phyloP scores from a whole-genome alignment of 129 eudicot genomes.

The Tagetes erecta region DNA sequence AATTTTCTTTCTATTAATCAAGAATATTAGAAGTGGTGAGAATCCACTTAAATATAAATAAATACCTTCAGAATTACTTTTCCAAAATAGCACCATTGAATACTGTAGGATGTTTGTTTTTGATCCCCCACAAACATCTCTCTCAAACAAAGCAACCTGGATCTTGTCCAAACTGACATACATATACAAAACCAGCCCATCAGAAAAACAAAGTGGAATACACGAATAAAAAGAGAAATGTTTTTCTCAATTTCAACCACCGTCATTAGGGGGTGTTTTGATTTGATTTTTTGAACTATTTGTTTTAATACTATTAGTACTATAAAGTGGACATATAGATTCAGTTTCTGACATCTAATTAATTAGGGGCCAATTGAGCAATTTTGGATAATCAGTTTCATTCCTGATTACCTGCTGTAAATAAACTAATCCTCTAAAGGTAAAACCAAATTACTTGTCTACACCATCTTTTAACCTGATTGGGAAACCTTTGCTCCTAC shows the following conservation, averaged over 20 bases:
- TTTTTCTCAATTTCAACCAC: too few species aligned
- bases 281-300: neutral
- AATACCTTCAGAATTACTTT: conserved; percentile 47
- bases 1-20: conserved; percentile 16
- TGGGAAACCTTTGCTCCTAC: neutral
- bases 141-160: conserved; percentile 52
- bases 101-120: conserved; percentile 60
- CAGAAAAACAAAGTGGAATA: too few species aligned
- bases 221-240: too few species aligned
- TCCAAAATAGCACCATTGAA: conserved; percentile 61
- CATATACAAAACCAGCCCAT: conserved; percentile 27
- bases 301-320: neutral
- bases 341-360: conserved; percentile 6
- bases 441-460: neutral
- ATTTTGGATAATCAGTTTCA: conserved; percentile 2
- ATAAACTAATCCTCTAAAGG: neutral
- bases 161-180: conserved; percentile 67
- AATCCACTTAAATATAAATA: conserved; percentile 30
- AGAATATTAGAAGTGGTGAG: conserved; percentile 2
- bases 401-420: neutral
- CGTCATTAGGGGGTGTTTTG: conserved; percentile 13
- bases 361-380: neutral
- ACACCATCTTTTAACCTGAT: neutral
- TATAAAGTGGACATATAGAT: neutral
- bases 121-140: conserved; percentile 50